phyloP scores from a whole-genome alignment of 2,329 filamentous ascomycete genomes.

The Elsinoe necatrix region DNA sequence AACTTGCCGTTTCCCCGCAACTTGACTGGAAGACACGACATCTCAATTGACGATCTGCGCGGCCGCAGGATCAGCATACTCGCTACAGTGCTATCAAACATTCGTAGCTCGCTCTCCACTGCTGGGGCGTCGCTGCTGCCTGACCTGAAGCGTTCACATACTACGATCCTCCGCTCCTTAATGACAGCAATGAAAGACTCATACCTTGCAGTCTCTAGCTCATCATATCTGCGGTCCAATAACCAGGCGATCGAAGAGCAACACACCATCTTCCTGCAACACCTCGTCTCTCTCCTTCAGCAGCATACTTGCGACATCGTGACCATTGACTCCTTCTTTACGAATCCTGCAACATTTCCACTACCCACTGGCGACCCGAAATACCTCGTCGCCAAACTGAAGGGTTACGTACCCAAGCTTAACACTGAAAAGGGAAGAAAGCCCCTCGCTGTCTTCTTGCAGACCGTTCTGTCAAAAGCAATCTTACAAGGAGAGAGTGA shows the following conservation, averaged over 20 bases:
- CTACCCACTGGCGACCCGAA: slow-evolving; percentile 51
- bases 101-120: slow-evolving; percentile 43
- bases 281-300: slow-evolving; percentile 50
- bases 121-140: slow-evolving; percentile 28
- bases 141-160: slow-evolving; percentile 40
- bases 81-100: slow-evolving; percentile 50
- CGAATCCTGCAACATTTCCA: slow-evolving; percentile 51
- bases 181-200: slow-evolving; percentile 55
- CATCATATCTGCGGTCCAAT: slow-evolving; percentile 3
- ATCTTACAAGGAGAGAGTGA: slow-evolving; percentile 42
- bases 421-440: slow-evolving; percentile 41
- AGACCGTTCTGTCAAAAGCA: slow-evolving; percentile 36
- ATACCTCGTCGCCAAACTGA: slow-evolving; percentile 54
- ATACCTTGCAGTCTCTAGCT: slow-evolving; percentile 45
- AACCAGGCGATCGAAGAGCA: slow-evolving; percentile 33
- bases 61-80: slow-evolving; percentile 48
- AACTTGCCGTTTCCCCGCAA: slow-evolving; percentile 49
- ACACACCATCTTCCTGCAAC: slow-evolving; percentile 56
- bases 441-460: slow-evolving; percentile 50
- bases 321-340: slow-evolving; percentile 51
- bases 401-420: slow-evolving; percentile 50
- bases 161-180: slow-evolving; percentile 44
- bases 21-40: slow-evolving; percentile 31
- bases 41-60: slow-evolving; percentile 46
- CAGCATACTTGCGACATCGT: slow-evolving; percentile 52